Evolutionary conservation across 495 filamentous ascomycete genomes (phyloP), one percentile per base, ranked within the genome.

Genomic region (Letharia lupina): DNA sequence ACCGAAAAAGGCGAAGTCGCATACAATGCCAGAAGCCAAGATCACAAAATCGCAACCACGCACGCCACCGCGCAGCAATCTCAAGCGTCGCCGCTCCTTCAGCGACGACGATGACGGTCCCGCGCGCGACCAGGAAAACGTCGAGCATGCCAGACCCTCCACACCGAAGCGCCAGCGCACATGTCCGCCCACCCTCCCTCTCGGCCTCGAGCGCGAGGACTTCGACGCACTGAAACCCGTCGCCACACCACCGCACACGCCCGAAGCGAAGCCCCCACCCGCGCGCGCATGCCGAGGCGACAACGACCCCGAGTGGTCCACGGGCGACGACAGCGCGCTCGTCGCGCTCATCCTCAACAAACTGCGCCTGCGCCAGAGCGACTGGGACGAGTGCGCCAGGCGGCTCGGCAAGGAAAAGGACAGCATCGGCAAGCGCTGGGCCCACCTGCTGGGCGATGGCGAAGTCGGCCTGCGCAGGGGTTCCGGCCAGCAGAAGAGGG

Each of bases 361-460:
- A 72, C 82, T 91, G 60, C 84, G 84, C 67, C 83, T 92, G 35
- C 84, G 83, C 52, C 86, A 86, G 73, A 82, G 79, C 62, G 88
- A 92, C 65, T 91, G 88, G 90, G 86, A 90, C 58, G 89, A 91
- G 65, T 92, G 89, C 76, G 89, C 89, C 63, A 78, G 83, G 56
- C 83, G 78, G 68, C 78, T 92, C 64, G 88, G 85, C 72, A 75
- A 75, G 31, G 86, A 89, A 70, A 75, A 84, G n/a, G 78, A 79
- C 28, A 87, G 84, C 66, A 76, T 90, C n/a, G 86, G 87, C 33
- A 78, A 79, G 61, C 76, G 90, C 71, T 92, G 88, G 88, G 86
- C 86, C 75, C 82, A 84, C 61, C 77, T 90, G 71, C 73, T 86
- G 12, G 81, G 79, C 31, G 84, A 87, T 23, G 86, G 88, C 20